Base-by-base conservation (phyloP, 129 eudicot species). In the Rutidosis leptorrhynchoides region DNA sequence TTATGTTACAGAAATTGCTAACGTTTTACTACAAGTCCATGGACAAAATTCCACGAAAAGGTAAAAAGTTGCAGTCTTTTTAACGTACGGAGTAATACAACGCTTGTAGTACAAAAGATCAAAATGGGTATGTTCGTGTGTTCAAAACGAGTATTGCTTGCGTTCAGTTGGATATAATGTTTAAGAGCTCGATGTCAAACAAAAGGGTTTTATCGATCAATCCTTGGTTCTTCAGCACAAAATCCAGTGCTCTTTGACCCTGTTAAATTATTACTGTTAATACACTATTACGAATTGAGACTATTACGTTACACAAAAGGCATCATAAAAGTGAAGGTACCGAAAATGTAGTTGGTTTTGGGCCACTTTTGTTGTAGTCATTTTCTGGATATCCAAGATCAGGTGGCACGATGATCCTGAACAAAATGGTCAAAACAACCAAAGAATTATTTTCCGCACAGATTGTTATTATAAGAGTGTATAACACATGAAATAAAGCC, bases 301-400 rank as follows among this genome's bases (percentile, higher is more conserved):
- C 1, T 0, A 37, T 2, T 21, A 54, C n/a, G 5, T 19, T 10
- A 4, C 0, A 30, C 63, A 67, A 77, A 68, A 55, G 59, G 49
- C 46, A 24, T 65, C 74, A 68, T 15, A 24, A 43, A 59, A 56
- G 33, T 6, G 20, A 26, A 64, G 64, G 63, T 86, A 94, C 99
- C 93, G 99, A 94, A 72, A 94, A 94, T 42, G 99, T 94, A 28
- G 99, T 94, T 81, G 99, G 99, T 77, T 72, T 81, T 33, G 99
- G 99, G 63, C 95, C 99, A 24, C 84, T 86, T 82, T 86, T 89
- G 85, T 81, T 83, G 76, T 26, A 94, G 79, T 89, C 97, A 67
- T 84, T 78, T 1, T 89, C 97, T 58, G 99, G 97, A 65, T 94
- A 94, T 67, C 99, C 99, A 62, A 94, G 83, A 30, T 89, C 99